Evolutionary conservation across 306 rosid species (phyloP).

Genomic region (Rubus parviflorus): DNA sequence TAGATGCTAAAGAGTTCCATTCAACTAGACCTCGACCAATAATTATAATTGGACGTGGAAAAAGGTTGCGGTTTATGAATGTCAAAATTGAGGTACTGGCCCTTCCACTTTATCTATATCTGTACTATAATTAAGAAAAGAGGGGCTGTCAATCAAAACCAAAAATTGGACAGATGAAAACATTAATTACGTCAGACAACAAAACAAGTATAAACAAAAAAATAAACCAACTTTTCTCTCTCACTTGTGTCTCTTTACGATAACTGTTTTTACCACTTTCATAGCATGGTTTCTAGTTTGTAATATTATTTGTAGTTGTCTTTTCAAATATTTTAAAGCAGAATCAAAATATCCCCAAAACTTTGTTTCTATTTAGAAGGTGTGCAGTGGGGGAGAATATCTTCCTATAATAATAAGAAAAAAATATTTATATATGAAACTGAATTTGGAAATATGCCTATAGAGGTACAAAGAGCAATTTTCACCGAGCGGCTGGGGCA

Average conservation of each 20-base stretch:
- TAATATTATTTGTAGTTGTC: background rate
- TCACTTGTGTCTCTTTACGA: background rate
- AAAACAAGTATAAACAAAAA: background rate
- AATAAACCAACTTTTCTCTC: background rate
- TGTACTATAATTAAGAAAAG: background rate
- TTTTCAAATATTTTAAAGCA: background rate
- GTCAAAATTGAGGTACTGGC: conserved; percentile 85
- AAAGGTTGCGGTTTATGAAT: conserved; percentile 81
- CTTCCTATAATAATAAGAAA: background rate
- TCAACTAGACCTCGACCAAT: conserved; percentile 63
- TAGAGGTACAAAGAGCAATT: background rate
- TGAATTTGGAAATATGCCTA: background rate
- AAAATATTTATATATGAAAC: background rate
- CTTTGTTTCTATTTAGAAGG: conserved; percentile 8
- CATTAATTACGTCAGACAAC: background rate
- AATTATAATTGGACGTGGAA: conserved; percentile 80
- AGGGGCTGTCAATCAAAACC: background rate
- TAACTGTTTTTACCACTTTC: background rate
- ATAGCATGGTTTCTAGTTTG: background rate
- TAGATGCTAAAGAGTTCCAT: conserved; percentile 53
- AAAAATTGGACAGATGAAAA: background rate
- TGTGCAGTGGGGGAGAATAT: background rate
- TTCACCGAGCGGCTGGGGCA: background rate
- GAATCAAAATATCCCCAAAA: background rate
- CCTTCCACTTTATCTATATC: conserved; percentile 18